A percentile compares a stretch with the other conserved stretches of the same genome.
phyloP scores from a whole-genome alignment of 176 grass and related monocot genomes.

The Urochloa ruziziensis region DNA sequence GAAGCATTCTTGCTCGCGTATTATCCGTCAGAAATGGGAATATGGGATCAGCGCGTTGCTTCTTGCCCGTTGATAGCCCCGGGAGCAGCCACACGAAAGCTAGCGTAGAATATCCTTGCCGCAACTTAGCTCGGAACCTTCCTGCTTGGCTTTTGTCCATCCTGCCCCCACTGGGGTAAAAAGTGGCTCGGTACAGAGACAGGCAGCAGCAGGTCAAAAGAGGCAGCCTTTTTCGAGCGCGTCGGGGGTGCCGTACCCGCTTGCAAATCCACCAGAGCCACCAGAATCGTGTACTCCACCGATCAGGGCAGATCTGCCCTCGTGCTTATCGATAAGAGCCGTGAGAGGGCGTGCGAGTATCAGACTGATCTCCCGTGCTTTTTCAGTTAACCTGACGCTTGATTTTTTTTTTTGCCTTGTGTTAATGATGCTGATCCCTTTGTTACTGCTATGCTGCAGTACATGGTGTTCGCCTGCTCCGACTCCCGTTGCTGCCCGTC shows the following conservation, averaged over 20 bases:
- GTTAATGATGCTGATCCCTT: background rate
- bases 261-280: background rate
- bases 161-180: background rate
- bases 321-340: conserved; percentile 10
- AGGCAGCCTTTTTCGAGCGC: background rate
- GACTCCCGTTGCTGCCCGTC: conserved; percentile 96
- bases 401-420: no score
- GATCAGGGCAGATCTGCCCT: background rate
- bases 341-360: background rate
- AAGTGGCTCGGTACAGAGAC: background rate
- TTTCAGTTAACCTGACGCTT: background rate
- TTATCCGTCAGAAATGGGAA: no score
- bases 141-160: background rate
- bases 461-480: conserved; percentile 94
- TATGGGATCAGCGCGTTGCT: background rate
- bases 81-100: background rate
- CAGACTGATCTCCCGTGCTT: background rate
- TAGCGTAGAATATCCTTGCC: background rate
- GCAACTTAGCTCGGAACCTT: background rate
- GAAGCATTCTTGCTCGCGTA: background rate
- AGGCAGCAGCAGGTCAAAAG: background rate
- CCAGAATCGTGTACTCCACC: background rate
- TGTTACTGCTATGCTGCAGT: conserved; percentile 32
- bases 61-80: background rate
- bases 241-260: background rate